Base-by-base conservation (phyloP, 2,329 filamentous ascomycete species). In the Biscogniauxia marginata region DNA sequence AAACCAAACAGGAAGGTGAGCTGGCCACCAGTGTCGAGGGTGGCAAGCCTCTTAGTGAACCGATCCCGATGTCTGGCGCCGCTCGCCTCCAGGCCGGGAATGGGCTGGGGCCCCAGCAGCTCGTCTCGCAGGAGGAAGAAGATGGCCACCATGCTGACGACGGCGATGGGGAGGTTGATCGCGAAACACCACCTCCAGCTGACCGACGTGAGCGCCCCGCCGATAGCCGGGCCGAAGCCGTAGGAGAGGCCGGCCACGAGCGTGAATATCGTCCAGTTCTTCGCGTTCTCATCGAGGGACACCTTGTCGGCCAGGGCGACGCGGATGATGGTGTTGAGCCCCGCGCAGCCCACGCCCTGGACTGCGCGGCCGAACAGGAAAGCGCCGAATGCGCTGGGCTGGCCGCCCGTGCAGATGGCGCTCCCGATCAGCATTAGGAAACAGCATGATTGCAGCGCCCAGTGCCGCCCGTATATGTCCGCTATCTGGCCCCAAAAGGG, bases 101-200 rank as follows among this genome's bases (percentile, higher is more conserved):
- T 74, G 5, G 73, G 73, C 53, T 80, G 77, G 1, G 81, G 76
- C 0, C 81, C 80, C 0, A 87, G 75, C 6, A 89, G 77, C 46
- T 86, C 81, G 24, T 80, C 78, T 19, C 84, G 77, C 25, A 88
- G 76, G 30, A 88, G 62, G 53, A 86, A 70, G 63, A 82, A 82
- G 50, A 83, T 75, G 44, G 84, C 56, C n/a, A 81, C 49, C 34
- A 87, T 74, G 5, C 79, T 80, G 19, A 81, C 63, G 3, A 77
- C 73, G 1, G 74, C 78, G 45, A 86, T 76, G 16, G 84, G 84
- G n/a, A 86, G 74, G 58, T 83, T 84, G 53, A 88, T 79, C 39
- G 79, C 84, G 67, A 89, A 89, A 65, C 84, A 86, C 79, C 87
- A 89, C 50, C 85, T 74, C 86, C 86, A 89, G 60, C 77, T 79